Evolutionary conservation across 1,284 basidiomycete genomes (phyloP).

Genomic region (Ganoderma lucidum): DNA sequence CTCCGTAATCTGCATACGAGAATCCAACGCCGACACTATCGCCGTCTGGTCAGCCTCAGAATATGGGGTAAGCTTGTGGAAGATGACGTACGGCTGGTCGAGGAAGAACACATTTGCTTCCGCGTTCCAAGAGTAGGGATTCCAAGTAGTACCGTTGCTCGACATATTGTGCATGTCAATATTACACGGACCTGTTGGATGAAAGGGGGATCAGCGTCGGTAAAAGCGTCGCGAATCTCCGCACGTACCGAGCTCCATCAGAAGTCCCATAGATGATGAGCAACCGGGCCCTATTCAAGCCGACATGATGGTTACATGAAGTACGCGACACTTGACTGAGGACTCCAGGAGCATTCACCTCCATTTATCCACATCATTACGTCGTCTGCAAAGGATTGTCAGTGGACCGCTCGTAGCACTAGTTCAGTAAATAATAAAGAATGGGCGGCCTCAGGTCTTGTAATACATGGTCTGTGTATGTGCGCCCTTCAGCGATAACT

Average conservation of each 20-base stretch:
- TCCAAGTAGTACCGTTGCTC: constrained; percentile 62
- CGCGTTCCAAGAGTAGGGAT: constrained; percentile 70
- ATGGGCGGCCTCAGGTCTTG: neutral
- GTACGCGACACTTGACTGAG: neutral
- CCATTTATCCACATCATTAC: constrained; percentile 80
- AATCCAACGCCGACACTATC: constrained; percentile 70
- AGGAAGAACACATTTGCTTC: constrained; percentile 77
- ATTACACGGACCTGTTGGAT: constrained; percentile 57
- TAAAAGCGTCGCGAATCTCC: neutral
- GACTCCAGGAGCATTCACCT: constrained; percentile 43
- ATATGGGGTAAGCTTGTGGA: neutral
- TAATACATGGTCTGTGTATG: neutral
- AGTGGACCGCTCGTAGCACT: neutral
- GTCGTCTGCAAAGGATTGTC: constrained; percentile 51
- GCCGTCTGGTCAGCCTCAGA: neutral
- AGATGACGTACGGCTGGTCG: constrained; percentile 61
- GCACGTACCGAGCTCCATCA: constrained; percentile 55
- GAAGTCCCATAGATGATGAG: constrained; percentile 67
- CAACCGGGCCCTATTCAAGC: constrained; percentile 59
- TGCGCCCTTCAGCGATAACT: neutral
- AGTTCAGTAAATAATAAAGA: neutral
- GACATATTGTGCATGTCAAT: constrained; percentile 60
- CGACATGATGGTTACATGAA: neutral
- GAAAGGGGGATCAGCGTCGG: no score
- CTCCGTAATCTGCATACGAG: constrained; percentile 64